A percentile compares a stretch with the other conserved stretches of the same genome.
Evolutionary conservation across 805 yeast genomes (phyloP).

Genomic region (Candida vaughaniae): DNA sequence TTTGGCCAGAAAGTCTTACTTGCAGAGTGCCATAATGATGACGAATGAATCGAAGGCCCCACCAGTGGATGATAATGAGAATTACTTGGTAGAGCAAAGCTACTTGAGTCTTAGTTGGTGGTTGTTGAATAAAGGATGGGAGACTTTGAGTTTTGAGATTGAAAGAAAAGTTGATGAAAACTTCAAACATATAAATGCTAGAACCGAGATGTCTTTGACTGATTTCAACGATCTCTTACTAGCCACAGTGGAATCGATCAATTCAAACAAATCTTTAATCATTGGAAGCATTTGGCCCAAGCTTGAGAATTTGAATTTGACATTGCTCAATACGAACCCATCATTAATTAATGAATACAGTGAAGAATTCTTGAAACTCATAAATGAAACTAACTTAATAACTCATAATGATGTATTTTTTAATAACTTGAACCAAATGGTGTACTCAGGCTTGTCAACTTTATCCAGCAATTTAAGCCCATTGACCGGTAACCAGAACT

Average conservation of each 20-base stretch:
- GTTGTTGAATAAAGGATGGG: slow-evolving; percentile 87
- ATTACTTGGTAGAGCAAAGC: slow-evolving; percentile 70
- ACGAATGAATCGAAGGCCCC: slow-evolving; percentile 44
- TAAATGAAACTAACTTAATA: slow-evolving; percentile 47
- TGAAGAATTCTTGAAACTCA: slow-evolving; percentile 38
- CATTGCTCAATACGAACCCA: slow-evolving; percentile 50
- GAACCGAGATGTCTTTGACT: slow-evolving; percentile 63
- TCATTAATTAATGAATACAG: slow-evolving; percentile 36
- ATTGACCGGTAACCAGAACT: neutral
- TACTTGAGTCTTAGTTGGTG: slow-evolving; percentile 91
- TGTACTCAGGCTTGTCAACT: slow-evolving; percentile 33
- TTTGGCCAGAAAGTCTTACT: slow-evolving; percentile 80
- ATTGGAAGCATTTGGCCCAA: slow-evolving; percentile 36
- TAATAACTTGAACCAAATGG: slow-evolving; percentile 31
- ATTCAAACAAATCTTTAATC: slow-evolving; percentile 15
- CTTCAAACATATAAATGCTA: slow-evolving; percentile 65
- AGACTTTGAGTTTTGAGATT: slow-evolving; percentile 50
- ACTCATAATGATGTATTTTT: slow-evolving; percentile 32
- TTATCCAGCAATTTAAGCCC: slow-evolving; percentile 28
- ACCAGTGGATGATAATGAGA: slow-evolving; percentile 24
- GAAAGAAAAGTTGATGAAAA: slow-evolving; percentile 56
- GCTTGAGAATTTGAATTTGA: slow-evolving; percentile 39
- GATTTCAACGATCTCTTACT: slow-evolving; percentile 48
- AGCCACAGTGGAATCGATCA: slow-evolving; percentile 22
- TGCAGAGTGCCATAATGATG: slow-evolving; percentile 71